Evolutionary conservation across 768 basidiomycete genomes (phyloP).

Genomic region (Roridomyces roridus): DNA sequence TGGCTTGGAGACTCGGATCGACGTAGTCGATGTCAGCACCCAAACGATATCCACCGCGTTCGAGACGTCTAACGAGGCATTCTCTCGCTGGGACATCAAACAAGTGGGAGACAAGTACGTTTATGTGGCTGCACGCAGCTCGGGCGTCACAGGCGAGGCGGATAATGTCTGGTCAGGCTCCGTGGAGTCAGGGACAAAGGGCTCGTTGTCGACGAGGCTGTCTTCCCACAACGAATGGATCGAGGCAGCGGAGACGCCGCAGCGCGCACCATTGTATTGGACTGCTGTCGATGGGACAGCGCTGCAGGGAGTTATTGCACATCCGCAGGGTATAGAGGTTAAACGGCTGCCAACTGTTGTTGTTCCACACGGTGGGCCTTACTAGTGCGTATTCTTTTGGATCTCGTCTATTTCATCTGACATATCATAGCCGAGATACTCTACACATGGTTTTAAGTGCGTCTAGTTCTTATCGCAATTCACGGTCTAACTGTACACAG

Average conservation of each 20-base stretch:
- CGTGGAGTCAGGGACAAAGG: not conserved
- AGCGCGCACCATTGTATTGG: constrained; percentile 21
- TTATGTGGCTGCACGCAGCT: constrained; percentile 17
- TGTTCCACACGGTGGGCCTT: constrained; percentile 21
- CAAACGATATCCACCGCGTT: no score
- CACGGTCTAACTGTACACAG: not conserved
- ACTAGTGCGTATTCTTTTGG: not conserved
- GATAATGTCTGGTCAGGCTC: constrained; percentile 20
- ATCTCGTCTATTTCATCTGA: not conserved
- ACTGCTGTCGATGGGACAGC: constrained; percentile 11
- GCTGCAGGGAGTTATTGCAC: constrained; percentile 13
- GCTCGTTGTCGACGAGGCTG: constrained; percentile 13
- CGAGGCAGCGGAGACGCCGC: constrained; percentile 11
- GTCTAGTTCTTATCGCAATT: not conserved
- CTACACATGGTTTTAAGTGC: constrained; percentile 9
- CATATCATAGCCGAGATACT: constrained; percentile 2
- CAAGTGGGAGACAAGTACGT: constrained; percentile 9
- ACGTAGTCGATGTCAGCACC: not conserved
- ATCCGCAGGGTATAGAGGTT: constrained; percentile 8
- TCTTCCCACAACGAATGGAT: constrained; percentile 23
- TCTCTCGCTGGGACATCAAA: constrained; percentile 18
- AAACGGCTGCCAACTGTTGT: constrained; percentile 16
- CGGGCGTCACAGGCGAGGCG: constrained; percentile 17
- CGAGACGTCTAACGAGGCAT: constrained; percentile 16
- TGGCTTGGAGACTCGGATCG: constrained; percentile 19